phyloP scores from a whole-genome alignment of 176 grass and related monocot genomes.

The Lolium multiflorum region DNA sequence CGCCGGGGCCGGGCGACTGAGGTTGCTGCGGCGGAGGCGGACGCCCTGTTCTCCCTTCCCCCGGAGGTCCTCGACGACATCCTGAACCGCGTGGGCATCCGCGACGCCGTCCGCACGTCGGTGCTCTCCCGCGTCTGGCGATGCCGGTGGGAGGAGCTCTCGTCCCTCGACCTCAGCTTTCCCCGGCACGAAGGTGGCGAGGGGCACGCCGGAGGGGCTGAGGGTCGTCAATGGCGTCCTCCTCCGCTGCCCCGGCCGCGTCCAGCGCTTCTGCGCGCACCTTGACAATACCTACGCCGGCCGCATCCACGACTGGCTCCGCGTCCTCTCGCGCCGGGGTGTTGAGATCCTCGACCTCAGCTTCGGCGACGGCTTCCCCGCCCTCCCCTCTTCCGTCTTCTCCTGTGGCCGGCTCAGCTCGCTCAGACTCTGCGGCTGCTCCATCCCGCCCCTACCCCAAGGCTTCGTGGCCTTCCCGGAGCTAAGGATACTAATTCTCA shows the following conservation, averaged over 20 bases:
- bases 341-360: conserved; percentile 16
- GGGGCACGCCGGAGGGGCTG: neutral
- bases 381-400: conserved; percentile 29
- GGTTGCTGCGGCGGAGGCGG: neutral
- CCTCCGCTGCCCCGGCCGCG: conserved; percentile 10
- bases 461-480: conserved; percentile 18
- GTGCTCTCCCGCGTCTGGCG: conserved; percentile 43
- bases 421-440: neutral
- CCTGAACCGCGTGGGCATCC: conserved; percentile 28
- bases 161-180: neutral
- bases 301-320: conserved; percentile 26
- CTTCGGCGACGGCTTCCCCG: neutral
- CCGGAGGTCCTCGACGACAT: neutral
- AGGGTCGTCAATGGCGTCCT: neutral
- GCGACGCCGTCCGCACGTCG: conserved; percentile 32
- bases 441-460: conserved; percentile 5
- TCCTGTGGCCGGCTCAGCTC: neutral
- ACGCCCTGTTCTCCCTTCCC: conserved; percentile 23
- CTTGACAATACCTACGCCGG: neutral
- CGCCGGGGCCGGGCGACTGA: neutral
- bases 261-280: neutral
- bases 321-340: conserved; percentile 24
- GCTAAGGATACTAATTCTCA: too few relatives aligned
- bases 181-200: neutral
- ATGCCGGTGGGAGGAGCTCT: conserved; percentile 30